Base-by-base conservation (phyloP, 2,329 filamentous ascomycete genomes). In the Neurospora sp. region DNA sequence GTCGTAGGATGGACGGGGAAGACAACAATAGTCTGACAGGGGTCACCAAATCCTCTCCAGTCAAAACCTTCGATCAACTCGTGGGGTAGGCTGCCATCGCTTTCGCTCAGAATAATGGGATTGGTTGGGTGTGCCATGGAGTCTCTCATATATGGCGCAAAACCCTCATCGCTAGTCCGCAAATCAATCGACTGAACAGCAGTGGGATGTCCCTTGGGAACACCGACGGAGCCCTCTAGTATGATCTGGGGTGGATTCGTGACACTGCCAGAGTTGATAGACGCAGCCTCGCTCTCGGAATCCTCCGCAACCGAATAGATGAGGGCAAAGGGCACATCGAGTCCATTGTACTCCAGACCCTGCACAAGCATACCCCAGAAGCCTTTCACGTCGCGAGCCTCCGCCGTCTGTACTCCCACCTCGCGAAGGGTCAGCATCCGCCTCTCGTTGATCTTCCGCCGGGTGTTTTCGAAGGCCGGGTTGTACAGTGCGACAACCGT, bases 351-450 rank as follows among this genome's bases (percentile, higher is more conserved):
- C 72, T 91, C 88, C 41, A 95, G 83, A 1, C 91, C 91, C 68
- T 85, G 82, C 52, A 89, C 83, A 1, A 93, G 88, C 74, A 91
- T 86, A 1, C 83, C 82, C 92, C 92, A 96, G 77, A 95, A 95
- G 11, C 83, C 84, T 75, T 88, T 88, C 1, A 94, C 85, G 71
- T 91, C 90, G 66, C 89, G 85, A n/a, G 92, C 91, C 17, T 86
- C 82, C 2, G 90, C 88, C 4, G 91, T 93, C 70, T 86, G 88
- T 78, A 95, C 91, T 67, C 92, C 91, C 65, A 95, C 87, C 76
- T 94, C 91, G 52, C 91, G 86, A 43, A 96, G 81, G 0, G 91
- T 93, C 36, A 92, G 83, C 92, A 95, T 94, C 66, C 92, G 85
- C 69, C 92, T 83, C 79, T 95, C 92, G 2, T 90, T 91, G 71